Base-by-base conservation (phyloP, 345 rosid genomes). In the Citrus mangshanensis region DNA sequence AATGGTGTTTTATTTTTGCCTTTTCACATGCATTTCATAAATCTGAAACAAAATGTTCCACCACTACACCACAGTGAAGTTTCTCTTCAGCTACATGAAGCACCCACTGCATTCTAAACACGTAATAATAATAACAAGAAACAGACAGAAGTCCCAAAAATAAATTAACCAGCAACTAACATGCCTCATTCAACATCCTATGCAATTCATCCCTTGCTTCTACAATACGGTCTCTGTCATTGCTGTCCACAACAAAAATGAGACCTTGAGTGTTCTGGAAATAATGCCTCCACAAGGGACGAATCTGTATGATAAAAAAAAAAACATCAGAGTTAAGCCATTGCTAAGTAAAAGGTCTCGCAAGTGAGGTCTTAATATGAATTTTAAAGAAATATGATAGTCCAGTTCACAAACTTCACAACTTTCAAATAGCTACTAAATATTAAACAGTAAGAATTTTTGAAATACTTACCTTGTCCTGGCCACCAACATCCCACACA, bases 401-500 rank as follows among this genome's bases (percentile, higher is more conserved):
- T 12, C 54, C 16, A 74, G 51, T 74, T 27, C 56, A 21, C 9
- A 27, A 28, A 74, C 77, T 61, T 5, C 12, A 46, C 18, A 46
- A 46, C 51, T 46, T 46, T 46, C 18, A 46, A 46, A 46, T 46
- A 42, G 34, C 27, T 22, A 61, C 71, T 34, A 66, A 22, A 62
- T 59, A 19, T 63, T n/a, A 1, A 27, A 72, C n/a, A 6, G 7
- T 18, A 35, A 32, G 9, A 49, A 51, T 51, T 24, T 21, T 49
- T 34, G n/a, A 14, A 55, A 7, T 22, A 16, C 75, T 81, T 76
- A 93, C 96, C 96, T 91, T 92, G 88, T 92, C 97, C 84, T 92
- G 95, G 71, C 97, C 98, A 27, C 97, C 98, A 22, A 94, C 97
- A 90, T 94, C 98, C 97, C 95, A 94, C 63, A 94, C 98, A 0